A percentile compares a stretch with the other conserved stretches of the same genome.
These are phyloP conservation scores for Didymella arachidicola DNA, from an alignment of 2,329 filamentous ascomycete species.

Conservation along the genomic window DNA sequence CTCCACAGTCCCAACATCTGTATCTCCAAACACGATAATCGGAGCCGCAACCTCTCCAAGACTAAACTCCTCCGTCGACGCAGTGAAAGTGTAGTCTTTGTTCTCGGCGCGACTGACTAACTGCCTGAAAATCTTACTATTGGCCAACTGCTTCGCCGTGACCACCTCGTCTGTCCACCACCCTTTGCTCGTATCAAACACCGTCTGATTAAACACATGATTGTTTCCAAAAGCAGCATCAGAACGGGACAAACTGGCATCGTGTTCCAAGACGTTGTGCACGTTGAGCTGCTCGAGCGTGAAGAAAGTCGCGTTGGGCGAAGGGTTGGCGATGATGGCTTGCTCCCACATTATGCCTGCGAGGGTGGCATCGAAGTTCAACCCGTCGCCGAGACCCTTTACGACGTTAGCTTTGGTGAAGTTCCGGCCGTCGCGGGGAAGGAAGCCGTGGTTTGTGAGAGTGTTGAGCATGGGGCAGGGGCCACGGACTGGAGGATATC, in stretches of 20 bases:
- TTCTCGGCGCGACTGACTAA: conserved; percentile 57
- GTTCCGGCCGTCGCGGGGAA: conserved; percentile 46
- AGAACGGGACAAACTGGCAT: conserved; percentile 58
- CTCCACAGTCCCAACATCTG: conserved; percentile 51
- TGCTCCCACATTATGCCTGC: conserved; percentile 54
- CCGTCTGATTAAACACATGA: conserved; percentile 60
- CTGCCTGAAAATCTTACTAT: conserved; percentile 57
- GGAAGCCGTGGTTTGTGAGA: conserved; percentile 47
- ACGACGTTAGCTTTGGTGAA: conserved; percentile 49
- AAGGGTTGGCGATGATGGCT: conserved; percentile 48
- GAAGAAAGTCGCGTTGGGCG: conserved; percentile 42
- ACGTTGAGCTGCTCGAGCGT: conserved; percentile 54
- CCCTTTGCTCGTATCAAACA: conserved; percentile 57
- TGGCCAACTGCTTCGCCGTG: conserved; percentile 46
- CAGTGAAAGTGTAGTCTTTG: conserved; percentile 58
- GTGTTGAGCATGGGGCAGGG: conserved; percentile 49
- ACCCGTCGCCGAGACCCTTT: conserved; percentile 49
- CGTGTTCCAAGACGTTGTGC: conserved; percentile 61
- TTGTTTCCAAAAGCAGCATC: conserved; percentile 62
- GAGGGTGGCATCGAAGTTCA: conserved; percentile 56
- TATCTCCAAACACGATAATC: conserved; percentile 60
- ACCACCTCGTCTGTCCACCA: conserved; percentile 59
- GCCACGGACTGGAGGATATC: conserved; percentile 28
- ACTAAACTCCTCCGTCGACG: conserved; percentile 55
- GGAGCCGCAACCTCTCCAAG: conserved; percentile 61